Evolutionary conservation across 805 yeast genomes (phyloP), one percentile per base, ranked within the genome.

Genomic region (Yamadazyma tumulicola): DNA sequence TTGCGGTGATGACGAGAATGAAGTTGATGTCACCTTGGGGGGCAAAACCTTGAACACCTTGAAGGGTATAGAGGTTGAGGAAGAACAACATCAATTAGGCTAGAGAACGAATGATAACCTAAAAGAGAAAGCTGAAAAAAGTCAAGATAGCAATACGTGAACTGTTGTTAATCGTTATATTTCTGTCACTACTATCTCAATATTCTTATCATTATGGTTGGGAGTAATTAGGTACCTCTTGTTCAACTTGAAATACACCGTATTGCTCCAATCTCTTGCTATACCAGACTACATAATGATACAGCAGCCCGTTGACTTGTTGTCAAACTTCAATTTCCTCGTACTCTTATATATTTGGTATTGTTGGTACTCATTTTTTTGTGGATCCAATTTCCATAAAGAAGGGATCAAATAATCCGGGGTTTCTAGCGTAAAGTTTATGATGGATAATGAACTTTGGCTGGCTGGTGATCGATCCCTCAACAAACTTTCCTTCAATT

Each of bases 1-100:
- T 0, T 91, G 98, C 62, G 95, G 93, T 1, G 69, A 57, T 9
- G 95, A 79, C 32, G 91, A 79, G 48, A 76, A 72, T 46, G 70
- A 64, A 31, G 61, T 51, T 5, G 78, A 69, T 36, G 44, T 41
- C 13, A 71, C 74, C 2, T 51, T 67, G 37, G 65, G 64, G 2
- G 41, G 42, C 4, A 55, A 57, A 34, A 46, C 51, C 12, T 43
- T 57, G 19, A 61, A 63, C 2, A 78, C 74, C 48, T 51, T 75
- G 41, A 54, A 65, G 18, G 61, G 67, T 31, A 67, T 76, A 34
- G 64, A 64, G 35, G 57, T 72, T 7, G 61, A 59, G 25, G 80
- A 47, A 13, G 59, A 59, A 40, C 79, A 75, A 48, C 57, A 59
- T 39, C 79, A 75, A 49, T 49, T 56, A 16, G 81, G 81, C 5